Evolutionary conservation across 805 yeast species (phyloP).

Genomic region (Yarrowia hollandica): DNA sequence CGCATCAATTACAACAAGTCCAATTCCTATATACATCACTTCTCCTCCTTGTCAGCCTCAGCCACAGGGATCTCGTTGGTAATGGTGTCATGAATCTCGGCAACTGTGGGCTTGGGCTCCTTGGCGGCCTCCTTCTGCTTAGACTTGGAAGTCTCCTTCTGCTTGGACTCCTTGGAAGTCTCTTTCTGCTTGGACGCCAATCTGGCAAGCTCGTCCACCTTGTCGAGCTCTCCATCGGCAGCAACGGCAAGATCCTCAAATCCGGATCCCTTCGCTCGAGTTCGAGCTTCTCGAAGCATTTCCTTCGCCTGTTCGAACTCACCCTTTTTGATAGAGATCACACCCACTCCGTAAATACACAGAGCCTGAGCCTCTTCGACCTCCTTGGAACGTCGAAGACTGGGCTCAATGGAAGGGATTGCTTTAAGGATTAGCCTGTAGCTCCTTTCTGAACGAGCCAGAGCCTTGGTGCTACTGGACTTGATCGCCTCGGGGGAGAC

Average conservation of each 20-base stretch:
- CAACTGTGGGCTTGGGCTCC: background rate
- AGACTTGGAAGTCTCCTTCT: background rate
- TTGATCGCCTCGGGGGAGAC: background rate
- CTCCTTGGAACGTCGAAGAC: slow-evolving; percentile 43
- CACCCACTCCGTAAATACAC: slow-evolving; percentile 84
- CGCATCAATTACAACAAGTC: too few relatives aligned
- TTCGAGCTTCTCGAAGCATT: slow-evolving; percentile 64
- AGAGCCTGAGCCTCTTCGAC: slow-evolving; percentile 71
- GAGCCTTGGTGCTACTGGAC: background rate
- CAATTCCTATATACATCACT: background rate
- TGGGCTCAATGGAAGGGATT: slow-evolving; percentile 46
- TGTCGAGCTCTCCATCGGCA: slow-evolving; percentile 65
- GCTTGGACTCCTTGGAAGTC: background rate
- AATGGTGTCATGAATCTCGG: background rate
- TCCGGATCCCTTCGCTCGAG: slow-evolving; percentile 66
- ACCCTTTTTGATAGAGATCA: slow-evolving; percentile 62
- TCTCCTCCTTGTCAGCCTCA: background rate
- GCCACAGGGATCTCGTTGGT: background rate
- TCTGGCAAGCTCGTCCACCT: slow-evolving; percentile 43
- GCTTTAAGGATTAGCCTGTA: slow-evolving; percentile 49
- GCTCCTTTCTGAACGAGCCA: slow-evolving; percentile 35
- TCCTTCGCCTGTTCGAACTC: slow-evolving; percentile 59
- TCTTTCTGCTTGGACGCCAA: background rate
- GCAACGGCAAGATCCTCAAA: slow-evolving; percentile 61
- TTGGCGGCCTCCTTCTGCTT: background rate